Evolutionary conservation across 2,329 filamentous ascomycete genomes (phyloP), one percentile per base, ranked within the genome.

Genomic region (Neodidymelliopsis sp.): DNA sequence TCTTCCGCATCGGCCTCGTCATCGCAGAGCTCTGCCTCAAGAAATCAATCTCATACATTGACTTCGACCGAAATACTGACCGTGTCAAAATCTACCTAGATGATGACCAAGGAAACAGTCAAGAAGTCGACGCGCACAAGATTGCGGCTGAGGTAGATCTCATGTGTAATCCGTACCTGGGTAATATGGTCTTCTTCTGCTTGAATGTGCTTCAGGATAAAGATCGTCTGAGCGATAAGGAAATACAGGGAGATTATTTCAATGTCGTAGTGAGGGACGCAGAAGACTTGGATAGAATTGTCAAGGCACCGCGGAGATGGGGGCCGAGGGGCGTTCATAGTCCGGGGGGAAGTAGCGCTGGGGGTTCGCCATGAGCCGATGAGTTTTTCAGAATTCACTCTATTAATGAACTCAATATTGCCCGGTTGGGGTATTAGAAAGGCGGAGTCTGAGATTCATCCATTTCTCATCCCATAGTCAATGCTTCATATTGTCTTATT

Each of bases 1-100:
- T 68, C 28, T 67, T 66, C 56, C 56, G 63, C 29, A 56, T 66
- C 20, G 63, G 65, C 4, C 57, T 68, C 7, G 54, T 68, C 2
- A 41, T 68, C 15, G 49, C 59, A 2, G 62, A 65, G 37, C 37
- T 67, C 4, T 59, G 58, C 8, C 54, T 68, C 28, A 59, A 62
- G 31, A 34, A 50, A 0, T 46, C 56, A 4, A 49, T 65, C 15
- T 49, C 51, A 1, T 58, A 59, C 35, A 51, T 65, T 9, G 50
- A 57, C 12, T 57, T 56, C 15, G 54, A 65, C 16, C 18, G 35
- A 0, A 6, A 12, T 5, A 42, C 57, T 1, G 39, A 49, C 15
- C 55, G 41, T 1, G 39, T 57, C 13, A 58, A 49, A 15, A 23
- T 67, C n/a, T 56, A 41, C 28, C 30, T 62, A 13, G 35, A 50